Conservation (phyloP, 1,284 basidiomycete species). For the Pseudomicrostroma phylloplanum region DNA sequence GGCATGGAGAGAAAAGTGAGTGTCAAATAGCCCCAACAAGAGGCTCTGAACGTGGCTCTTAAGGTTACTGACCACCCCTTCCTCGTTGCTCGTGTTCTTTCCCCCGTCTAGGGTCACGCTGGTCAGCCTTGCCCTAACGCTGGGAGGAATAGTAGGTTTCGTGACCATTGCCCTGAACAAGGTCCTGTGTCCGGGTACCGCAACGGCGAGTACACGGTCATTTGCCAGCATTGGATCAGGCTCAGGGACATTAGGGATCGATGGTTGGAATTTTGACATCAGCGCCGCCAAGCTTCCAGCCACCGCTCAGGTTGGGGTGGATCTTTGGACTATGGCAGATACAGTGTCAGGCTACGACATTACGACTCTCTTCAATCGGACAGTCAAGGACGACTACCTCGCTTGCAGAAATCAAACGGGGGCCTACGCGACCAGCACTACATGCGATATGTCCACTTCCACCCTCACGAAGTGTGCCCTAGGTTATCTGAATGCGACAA, state of each 20-base stretch:
- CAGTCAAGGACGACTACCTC: slow-evolving; percentile 53
- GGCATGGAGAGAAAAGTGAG: slow-evolving; percentile 47
- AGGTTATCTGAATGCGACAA: slow-evolving; percentile 23
- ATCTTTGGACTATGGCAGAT: slow-evolving; percentile 57
- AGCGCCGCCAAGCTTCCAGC: slow-evolving; percentile 56
- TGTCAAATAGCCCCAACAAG: no score
- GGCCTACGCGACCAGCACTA: slow-evolving; percentile 65
- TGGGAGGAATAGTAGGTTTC: slow-evolving; percentile 80
- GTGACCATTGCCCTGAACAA: slow-evolving; percentile 89
- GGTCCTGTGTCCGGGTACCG: slow-evolving; percentile 71
- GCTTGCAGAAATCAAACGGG: slow-evolving; percentile 54
- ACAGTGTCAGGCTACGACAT: slow-evolving; percentile 70
- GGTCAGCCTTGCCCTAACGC: slow-evolving; percentile 38
- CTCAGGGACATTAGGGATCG: slow-evolving; percentile 4
- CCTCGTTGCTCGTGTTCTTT: no score
- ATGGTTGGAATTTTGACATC: slow-evolving; percentile 63
- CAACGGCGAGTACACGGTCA: slow-evolving; percentile 23
- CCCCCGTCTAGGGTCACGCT: slow-evolving; percentile 23
- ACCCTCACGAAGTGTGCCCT: slow-evolving; percentile 58
- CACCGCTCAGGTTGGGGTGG: slow-evolving; percentile 60
- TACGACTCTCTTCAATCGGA: slow-evolving; percentile 65
- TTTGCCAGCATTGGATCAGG: slow-evolving; percentile 28
- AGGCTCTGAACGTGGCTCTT: no score
- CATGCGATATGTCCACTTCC: slow-evolving; percentile 57
- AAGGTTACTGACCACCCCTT: no score